Evolutionary conservation across 495 filamentous ascomycete species (phyloP).

Genomic region (Aspergillus saccharolyticus): DNA sequence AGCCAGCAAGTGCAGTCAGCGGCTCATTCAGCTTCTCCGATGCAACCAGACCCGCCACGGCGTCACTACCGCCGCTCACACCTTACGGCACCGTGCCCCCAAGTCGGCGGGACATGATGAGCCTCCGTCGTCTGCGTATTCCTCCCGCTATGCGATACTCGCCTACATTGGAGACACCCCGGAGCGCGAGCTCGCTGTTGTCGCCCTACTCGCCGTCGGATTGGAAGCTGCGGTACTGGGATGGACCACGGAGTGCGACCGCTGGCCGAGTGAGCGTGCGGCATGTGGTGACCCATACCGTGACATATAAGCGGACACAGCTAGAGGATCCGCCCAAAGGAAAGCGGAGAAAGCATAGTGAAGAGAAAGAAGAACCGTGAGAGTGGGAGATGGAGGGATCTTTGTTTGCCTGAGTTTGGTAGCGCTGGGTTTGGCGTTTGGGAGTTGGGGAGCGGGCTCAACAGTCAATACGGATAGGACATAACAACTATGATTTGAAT

Average conservation of each 20-base stretch:
- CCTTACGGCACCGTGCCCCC: slow-evolving; percentile 21
- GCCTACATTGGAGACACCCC: slow-evolving; percentile 24
- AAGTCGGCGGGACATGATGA: slow-evolving; percentile 21
- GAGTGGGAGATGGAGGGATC: background rate
- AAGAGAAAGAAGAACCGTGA: background rate
- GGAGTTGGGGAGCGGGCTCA: background rate
- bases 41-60: slow-evolving; percentile 24
- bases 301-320: slow-evolving; percentile 41
- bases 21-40: slow-evolving; percentile 23
- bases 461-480: background rate
- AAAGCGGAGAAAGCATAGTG: slow-evolving; percentile 32
- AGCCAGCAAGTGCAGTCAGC: slow-evolving; percentile 37
- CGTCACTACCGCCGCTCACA: slow-evolving; percentile 34
- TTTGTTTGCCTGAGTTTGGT: slow-evolving; percentile 3
- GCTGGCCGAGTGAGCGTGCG: slow-evolving; percentile 38
- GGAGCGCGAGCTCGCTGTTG: slow-evolving; percentile 23
- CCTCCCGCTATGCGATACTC: slow-evolving; percentile 26
- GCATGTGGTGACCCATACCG: slow-evolving; percentile 47
- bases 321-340: slow-evolving; percentile 40
- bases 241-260: slow-evolving; percentile 28
- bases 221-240: slow-evolving; percentile 37
- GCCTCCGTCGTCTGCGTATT: slow-evolving; percentile 38
- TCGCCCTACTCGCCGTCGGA: slow-evolving; percentile 39
- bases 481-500: background rate
- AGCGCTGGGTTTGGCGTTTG: slow-evolving; percentile 10